Conservation (phyloP, 208 protist species). For the Leishmania mexicana region DNA sequence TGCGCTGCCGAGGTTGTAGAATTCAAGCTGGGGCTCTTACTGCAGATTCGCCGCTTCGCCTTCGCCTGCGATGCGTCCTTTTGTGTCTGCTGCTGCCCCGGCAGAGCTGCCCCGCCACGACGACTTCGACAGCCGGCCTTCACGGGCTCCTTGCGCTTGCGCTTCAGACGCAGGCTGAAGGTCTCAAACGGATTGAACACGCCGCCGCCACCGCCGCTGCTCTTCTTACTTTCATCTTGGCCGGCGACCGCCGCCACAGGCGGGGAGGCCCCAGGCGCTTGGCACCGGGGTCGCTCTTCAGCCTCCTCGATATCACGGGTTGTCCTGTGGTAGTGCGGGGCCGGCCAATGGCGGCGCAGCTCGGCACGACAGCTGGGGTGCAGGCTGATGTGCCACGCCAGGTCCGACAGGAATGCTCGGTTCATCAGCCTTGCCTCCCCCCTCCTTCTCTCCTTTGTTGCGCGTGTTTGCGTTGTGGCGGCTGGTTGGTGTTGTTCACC, state of each 20-base stretch:
- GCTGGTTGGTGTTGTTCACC: background rate
- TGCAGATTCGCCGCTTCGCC: background rate
- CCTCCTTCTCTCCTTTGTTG: background rate
- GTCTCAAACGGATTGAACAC: conserved; percentile 12
- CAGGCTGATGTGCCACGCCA: conserved; percentile 35
- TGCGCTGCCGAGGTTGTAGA: background rate
- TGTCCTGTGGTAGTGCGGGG: conserved; percentile 42
- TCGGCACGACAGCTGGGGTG: conserved; percentile 43
- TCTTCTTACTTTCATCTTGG: background rate
- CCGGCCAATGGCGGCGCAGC: conserved; percentile 54
- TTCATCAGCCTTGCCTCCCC: background rate
- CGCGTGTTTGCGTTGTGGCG: no score
- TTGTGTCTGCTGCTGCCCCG: background rate
- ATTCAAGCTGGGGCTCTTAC: background rate
- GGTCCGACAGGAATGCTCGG: conserved; percentile 23
- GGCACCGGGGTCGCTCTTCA: background rate
- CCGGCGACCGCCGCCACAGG: background rate
- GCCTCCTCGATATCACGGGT: conserved; percentile 7
- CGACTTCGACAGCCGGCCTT: background rate
- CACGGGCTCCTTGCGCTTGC: background rate
- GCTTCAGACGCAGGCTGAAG: background rate
- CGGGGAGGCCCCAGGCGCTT: background rate
- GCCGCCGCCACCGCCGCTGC: background rate
- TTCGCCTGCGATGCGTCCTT: background rate
- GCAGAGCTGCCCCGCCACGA: background rate